Evolutionary conservation across 805 yeast species (phyloP), one percentile per base, ranked within the genome.

Genomic region (Ogataea methylovora): DNA sequence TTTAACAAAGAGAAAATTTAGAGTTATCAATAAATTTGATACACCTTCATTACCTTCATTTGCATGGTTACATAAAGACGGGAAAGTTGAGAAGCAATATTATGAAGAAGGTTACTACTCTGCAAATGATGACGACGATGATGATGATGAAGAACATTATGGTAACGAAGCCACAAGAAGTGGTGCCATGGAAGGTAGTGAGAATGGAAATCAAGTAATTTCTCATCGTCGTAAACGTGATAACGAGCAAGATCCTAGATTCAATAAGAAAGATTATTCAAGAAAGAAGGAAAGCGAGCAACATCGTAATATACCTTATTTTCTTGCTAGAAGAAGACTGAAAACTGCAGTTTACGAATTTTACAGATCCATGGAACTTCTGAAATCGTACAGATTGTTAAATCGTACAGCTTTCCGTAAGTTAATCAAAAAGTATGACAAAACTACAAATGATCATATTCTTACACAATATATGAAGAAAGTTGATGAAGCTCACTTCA

Each of bases 371-470:
- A 61, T 86, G 41, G 84, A 83, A 39, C 65, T 84, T 24, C 58
- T 84, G 32, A 73, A 73, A 42, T 79, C 84, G 1, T 92, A 78
- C 54, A 68, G 84, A 43, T 65, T 79, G 31, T 57, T 88, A 45
- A 92, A 92, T 57, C 68, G 87, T 21, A 87, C 95, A 0, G 98
- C 94, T 0, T 76, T 88, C 48, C 71, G 95, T 34, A 92, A 92
- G 49, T 78, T 92, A 48, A 67, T 86, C 38, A 92, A 92, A 52
- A 92, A 92, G 55, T 88, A 76, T 52, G 98, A 92, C 58, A 92
- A 92, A 49, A 67, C 79, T 4, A 67, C 79, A 2, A 52, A 62
- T 10, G 61, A 73, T 8, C 45, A 61, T 1, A 44, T 69, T 4
- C 62, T 74, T 10, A 54, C 60, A 1, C 41, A 52, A 3, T 85